Conservation (phyloP, 2,329 filamentous ascomycete genomes). For the Fusarium neocosmosporiellum region DNA sequence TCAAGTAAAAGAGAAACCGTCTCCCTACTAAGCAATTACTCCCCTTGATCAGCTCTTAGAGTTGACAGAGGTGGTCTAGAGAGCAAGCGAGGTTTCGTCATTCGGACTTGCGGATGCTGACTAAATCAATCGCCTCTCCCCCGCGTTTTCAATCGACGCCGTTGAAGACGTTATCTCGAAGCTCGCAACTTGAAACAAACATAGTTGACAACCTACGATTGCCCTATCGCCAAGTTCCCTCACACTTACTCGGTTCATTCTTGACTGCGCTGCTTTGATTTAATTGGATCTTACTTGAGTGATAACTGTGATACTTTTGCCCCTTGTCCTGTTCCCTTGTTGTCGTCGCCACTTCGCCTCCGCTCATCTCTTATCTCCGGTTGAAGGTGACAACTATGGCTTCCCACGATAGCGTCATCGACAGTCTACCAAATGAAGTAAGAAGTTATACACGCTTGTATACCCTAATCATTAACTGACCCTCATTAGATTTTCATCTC, state of each 20-base stretch:
- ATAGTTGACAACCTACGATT: background rate
- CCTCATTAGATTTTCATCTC: slow-evolving; percentile 25
- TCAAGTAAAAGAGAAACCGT: background rate
- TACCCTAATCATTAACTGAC: background rate
- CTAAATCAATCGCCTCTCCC: slow-evolving; percentile 34
- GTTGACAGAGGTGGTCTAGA: background rate
- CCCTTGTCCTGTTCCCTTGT: background rate
- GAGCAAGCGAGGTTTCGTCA: slow-evolving; percentile 26
- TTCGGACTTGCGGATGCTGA: slow-evolving; percentile 38
- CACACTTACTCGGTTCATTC: background rate
- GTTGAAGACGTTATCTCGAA: slow-evolving; percentile 19
- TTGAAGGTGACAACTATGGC: slow-evolving; percentile 13
- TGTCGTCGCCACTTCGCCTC: background rate
- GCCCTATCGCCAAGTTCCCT: background rate
- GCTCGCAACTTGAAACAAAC: background rate
- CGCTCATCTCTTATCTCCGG: background rate
- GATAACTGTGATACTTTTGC: background rate
- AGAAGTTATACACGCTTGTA: background rate
- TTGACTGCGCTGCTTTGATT: background rate
- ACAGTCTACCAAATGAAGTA: slow-evolving; percentile 34
- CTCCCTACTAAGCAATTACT: too few species aligned
- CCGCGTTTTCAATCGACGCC: slow-evolving; percentile 21
- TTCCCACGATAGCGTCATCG: slow-evolving; percentile 15
- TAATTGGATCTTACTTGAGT: background rate
- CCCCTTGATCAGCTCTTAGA: background rate